Evolutionary conservation across 148 eudicot genomes (phyloP), one percentile per base, ranked within the genome.

Genomic region (Bassia scoparia): DNA sequence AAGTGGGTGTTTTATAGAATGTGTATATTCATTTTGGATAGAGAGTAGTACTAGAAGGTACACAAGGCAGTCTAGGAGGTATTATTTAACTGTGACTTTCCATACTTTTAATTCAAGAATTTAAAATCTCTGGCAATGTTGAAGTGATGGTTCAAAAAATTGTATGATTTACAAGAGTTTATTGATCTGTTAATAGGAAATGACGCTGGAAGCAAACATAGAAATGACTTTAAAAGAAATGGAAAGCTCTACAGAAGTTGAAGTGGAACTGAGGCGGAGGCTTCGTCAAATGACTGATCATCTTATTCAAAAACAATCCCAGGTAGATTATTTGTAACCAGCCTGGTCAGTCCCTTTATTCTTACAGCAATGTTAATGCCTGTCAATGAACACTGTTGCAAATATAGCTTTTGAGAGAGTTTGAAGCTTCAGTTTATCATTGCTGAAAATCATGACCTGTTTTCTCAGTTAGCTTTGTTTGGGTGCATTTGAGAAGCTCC

Each of bases 251-350:
- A 88, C 93, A 71, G 98, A 89, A 85, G 89, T 95, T 46, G 98
- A 95, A 83, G 72, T 88, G 76, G 93, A 91, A 76, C 97, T 95
- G 72, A 91, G 81, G 79, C 85, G 83, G 64, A 86, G 96, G 86
- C 98, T 95, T 85, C 70, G 75, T 83, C 98, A 89, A 82, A 74
- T 95, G 87, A 95, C 98, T 61, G 97, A 91, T 81, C 97, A 95
- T 86, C 78, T 95, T 76, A 95, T 95, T 85, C 96, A 89, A 83
- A 95, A 95, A 78, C 98, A 95, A 83, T 71, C 96, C 31, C 98
- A 95, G 98, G 98, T 76, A 46, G 38, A 24, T 68, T 4, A 49
- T 34, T 53, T 33, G 30, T 10, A 38, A 24, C 43, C 17, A 5
- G 66, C 34, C 37, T 46, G 66, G 21, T 50, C 30, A 11, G 21